Conservation (phyloP, 2,329 filamentous ascomycete genomes). For the Ceratocystis variospora region DNA sequence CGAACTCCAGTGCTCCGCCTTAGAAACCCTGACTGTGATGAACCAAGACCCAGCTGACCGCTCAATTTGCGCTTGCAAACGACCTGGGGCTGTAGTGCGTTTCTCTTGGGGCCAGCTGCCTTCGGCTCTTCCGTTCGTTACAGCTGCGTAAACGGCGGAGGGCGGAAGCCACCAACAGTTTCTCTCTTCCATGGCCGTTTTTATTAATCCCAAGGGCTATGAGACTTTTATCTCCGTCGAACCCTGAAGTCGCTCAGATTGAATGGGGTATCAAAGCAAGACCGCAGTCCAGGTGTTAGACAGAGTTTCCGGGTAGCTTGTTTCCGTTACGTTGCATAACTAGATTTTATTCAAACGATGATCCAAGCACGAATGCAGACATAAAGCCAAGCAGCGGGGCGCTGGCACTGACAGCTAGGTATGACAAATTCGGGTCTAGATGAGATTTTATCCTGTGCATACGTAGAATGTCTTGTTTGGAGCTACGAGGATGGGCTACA, state of each 20-base stretch:
- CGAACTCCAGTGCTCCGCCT: neutral
- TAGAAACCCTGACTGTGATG: neutral
- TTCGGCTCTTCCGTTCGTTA: neutral
- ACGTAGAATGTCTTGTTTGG: neutral
- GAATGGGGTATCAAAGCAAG: no score
- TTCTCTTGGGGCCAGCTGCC: neutral
- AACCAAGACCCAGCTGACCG: neutral
- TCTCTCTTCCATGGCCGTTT: neutral
- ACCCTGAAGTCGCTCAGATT: no score
- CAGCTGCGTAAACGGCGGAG: neutral
- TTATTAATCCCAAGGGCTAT: neutral
- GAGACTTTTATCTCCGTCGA: no score
- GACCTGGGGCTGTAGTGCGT: neutral
- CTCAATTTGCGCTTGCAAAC: neutral
- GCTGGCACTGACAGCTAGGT: neutral
- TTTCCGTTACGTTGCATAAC: neutral
- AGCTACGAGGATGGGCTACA: neutral
- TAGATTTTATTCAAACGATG: neutral
- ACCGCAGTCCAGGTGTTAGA: no score
- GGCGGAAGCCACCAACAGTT: neutral
- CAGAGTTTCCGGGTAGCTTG: no score
- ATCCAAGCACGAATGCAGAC: neutral
- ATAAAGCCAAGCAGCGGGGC: neutral
- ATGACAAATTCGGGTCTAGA: neutral
- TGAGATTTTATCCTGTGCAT: neutral